phyloP scores from a whole-genome alignment of 2,329 filamentous ascomycete species.

The Elsinoe arachidis region DNA sequence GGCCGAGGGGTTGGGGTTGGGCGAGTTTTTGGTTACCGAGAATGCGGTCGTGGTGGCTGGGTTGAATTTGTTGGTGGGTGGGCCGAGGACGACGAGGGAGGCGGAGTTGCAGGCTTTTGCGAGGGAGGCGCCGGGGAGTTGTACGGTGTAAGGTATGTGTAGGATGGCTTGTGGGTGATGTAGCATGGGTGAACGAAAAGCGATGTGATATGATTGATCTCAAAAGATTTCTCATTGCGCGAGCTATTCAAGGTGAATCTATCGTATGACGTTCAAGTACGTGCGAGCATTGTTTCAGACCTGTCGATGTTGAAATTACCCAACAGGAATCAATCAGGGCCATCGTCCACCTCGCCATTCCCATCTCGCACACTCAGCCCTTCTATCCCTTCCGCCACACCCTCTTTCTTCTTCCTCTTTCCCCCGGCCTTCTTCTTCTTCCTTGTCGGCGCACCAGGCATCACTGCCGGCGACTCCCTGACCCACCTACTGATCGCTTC shows the following conservation, averaged over 20 bases:
- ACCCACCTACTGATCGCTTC: conserved; percentile 64
- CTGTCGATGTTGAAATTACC: not conserved
- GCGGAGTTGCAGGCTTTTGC: conserved; percentile 22
- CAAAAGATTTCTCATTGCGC: too few species aligned
- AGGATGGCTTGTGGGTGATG: too few species aligned
- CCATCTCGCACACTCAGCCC: conserved; percentile 12
- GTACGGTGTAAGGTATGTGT: not conserved
- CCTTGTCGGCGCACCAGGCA: conserved; percentile 26
- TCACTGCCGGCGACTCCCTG: conserved; percentile 35
- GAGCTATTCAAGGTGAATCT: too few species aligned
- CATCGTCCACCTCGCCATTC: not conserved
- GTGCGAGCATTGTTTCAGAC: too few species aligned
- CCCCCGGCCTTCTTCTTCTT: conserved; percentile 27
- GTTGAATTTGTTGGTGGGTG: conserved; percentile 28
- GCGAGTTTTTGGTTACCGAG: conserved; percentile 40
- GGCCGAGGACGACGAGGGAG: conserved; percentile 30
- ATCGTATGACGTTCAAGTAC: too few species aligned
- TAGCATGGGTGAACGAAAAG: too few species aligned
- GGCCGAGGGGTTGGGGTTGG: conserved; percentile 34
- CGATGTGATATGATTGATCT: too few species aligned
- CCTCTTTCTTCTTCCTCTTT: conserved; percentile 22
- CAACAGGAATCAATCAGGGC: not conserved
- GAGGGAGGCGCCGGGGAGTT: not conserved
- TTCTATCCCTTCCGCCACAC: conserved; percentile 10
- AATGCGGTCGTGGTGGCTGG: conserved; percentile 34